Base-by-base conservation (phyloP, 306 rosid genomes). In the Rosa rugosa region DNA sequence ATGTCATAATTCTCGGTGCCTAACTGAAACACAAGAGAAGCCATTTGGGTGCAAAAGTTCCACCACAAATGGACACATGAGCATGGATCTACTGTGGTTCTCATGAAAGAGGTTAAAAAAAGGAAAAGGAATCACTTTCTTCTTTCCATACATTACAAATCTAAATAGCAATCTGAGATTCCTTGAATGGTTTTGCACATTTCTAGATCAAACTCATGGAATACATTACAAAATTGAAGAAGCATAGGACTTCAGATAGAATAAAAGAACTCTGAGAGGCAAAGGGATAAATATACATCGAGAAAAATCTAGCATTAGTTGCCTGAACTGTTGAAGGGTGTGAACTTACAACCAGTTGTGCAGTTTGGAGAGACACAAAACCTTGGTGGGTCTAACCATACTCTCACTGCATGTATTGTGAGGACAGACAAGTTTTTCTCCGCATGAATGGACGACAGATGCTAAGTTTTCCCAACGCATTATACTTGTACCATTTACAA, bases 401-500 rank as follows among this genome's bases (percentile, higher is more conserved):
- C 45, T 65, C 70, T 65, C 71, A 38, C 25, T 4, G 46, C 25
- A 25, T 27, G 68, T 12, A 5, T 27, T 27, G 20, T 25, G 69
- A 27, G 66, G 14, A 59, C 69, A 36, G 3, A 38, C 46, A 38
- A 31, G 47, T 9, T 20, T 20, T 11, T 42, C 46, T 66, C 46
- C 7, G 36, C 53, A 41, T 34, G 53, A 41, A 42, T 42, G 51
- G 53, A n/a, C 22, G 10, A 47, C 5, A 31, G 14, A 49, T 51
- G 44, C 57, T 72, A 46, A 27, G 25, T 40, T 79, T 64, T 79
- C 59, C 8, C 71, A 51, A 18, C 45, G 51, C 54, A 70, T 62
- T 78, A 70, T 80, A 42, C 6, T 42, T 8, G 34, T 44, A 59
- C 78, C 27, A 56, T 65, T 31, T 79, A 65, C 62, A 84, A 69